phyloP scores from a whole-genome alignment of 176 grass and related monocot species.

The Olyra latifolia region DNA sequence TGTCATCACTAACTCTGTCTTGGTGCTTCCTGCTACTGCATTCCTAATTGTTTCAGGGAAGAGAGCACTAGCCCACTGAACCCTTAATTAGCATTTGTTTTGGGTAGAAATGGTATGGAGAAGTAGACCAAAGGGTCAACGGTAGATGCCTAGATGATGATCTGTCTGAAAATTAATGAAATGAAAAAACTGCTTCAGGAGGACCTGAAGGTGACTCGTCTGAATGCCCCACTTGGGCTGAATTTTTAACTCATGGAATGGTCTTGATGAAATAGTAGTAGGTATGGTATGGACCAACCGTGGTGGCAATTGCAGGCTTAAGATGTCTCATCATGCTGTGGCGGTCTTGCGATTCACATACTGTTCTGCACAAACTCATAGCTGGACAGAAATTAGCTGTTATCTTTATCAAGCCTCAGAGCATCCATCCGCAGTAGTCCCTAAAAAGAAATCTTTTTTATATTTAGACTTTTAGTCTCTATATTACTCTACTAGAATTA shows the following conservation, averaged over 20 bases:
- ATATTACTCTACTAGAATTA: no score
- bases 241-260: neutral
- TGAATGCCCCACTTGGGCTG: neutral
- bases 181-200: neutral
- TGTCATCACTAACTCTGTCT: neutral
- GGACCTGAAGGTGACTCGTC: neutral
- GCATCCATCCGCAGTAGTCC: no score
- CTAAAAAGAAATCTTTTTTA: no score
- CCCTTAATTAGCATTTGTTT: neutral
- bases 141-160: neutral
- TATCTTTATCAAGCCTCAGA: no score
- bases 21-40: neutral
- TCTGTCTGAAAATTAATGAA: neutral
- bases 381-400: neutral
- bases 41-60: neutral
- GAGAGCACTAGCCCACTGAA: neutral
- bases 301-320: neutral
- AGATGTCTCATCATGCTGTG: neutral
- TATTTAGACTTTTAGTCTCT: no score
- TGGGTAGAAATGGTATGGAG: neutral
- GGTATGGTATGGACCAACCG: neutral
- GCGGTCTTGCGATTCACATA: neutral
- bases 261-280: neutral
- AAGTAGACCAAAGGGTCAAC: neutral
- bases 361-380: neutral